Percentiles rank a stretch among this genome's conserved stretches.
Evolutionary conservation across 106 monocot genomes (phyloP).

Genomic region (Acorus calamus): DNA sequence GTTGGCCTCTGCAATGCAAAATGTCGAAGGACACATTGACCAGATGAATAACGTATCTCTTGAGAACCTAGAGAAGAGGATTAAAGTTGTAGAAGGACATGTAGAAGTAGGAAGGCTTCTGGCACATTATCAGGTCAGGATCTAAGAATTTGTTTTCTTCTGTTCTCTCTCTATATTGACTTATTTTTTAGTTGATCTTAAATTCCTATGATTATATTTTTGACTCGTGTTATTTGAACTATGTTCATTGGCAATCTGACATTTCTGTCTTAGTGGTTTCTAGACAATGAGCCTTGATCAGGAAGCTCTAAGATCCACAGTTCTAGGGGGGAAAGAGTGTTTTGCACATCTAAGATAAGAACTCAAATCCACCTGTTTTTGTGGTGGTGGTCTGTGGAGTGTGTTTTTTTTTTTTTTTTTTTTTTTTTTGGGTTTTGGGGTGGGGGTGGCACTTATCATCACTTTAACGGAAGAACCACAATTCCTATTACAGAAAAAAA

Average conservation of each 20-base stretch:
- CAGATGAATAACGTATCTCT: slow-evolving; percentile 11
- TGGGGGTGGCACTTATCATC: too few species aligned
- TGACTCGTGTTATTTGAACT: background rate
- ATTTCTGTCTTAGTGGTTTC: too few species aligned
- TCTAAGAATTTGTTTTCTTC: background rate
- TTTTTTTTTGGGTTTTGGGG: too few species aligned
- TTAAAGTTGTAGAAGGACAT: slow-evolving; percentile 78
- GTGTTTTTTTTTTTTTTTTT: too few species aligned
- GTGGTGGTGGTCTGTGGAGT: too few species aligned
- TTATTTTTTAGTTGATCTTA: background rate
- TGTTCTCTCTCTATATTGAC: background rate
- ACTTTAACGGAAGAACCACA: too few species aligned
- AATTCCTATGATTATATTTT: background rate
- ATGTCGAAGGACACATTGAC: slow-evolving; percentile 12
- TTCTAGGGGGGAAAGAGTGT: too few species aligned
- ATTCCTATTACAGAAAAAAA: too few species aligned
- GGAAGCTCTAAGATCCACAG: too few species aligned
- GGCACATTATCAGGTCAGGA: slow-evolving; percentile 88
- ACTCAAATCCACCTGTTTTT: too few species aligned
- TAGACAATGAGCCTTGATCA: too few species aligned
- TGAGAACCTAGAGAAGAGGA: slow-evolving; percentile 50
- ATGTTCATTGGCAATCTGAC: background rate
- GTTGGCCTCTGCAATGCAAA: slow-evolving; percentile 8
- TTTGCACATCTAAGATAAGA: too few species aligned
- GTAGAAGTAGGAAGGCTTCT: slow-evolving; percentile 84